Evolutionary conservation across 192 early-diverging fungal genomes (phyloP).

Genomic region (Podila verticillata): DNA sequence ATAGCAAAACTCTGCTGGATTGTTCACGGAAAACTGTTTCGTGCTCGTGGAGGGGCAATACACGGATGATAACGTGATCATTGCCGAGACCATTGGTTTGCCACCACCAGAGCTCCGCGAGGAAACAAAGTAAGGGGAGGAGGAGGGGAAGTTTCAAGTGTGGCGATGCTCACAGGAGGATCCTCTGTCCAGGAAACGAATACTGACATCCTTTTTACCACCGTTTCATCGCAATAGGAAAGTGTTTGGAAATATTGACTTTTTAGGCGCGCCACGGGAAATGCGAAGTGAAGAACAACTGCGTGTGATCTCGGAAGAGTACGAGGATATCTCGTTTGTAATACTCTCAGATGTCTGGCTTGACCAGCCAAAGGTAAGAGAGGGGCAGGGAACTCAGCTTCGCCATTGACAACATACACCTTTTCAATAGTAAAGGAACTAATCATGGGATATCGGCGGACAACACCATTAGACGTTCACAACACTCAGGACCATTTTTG

Average conservation of each 20-base stretch:
- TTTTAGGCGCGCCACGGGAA: conserved; percentile 62
- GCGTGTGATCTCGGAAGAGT: conserved; percentile 48
- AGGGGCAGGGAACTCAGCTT: too few species aligned
- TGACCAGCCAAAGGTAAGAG: conserved; percentile 82
- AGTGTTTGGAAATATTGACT: conserved; percentile 63
- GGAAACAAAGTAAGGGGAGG: conserved; percentile 52
- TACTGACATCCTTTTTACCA: background rate
- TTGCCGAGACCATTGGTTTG: conserved; percentile 76
- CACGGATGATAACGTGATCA: conserved; percentile 74
- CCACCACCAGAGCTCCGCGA: conserved; percentile 76
- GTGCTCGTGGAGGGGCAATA: conserved; percentile 86
- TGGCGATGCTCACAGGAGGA: background rate
- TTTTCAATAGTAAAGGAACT: too few species aligned
- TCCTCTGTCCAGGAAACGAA: background rate
- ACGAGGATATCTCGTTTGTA: conserved; percentile 74
- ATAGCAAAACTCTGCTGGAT: conserved; percentile 65
- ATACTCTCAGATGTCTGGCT: conserved; percentile 89
- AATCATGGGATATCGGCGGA: too few species aligned
- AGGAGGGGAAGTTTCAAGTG: conserved; percentile 23
- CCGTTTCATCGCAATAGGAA: conserved; percentile 23
- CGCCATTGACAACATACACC: too few species aligned
- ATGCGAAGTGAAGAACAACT: conserved; percentile 62
- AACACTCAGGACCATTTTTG: conserved; percentile 77
- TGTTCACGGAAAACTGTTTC: conserved; percentile 89
- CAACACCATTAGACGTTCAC: conserved; percentile 64